Evolutionary conservation across 768 basidiomycete genomes (phyloP), one percentile per base, ranked within the genome.

Genomic region (Auricularia cornea): DNA sequence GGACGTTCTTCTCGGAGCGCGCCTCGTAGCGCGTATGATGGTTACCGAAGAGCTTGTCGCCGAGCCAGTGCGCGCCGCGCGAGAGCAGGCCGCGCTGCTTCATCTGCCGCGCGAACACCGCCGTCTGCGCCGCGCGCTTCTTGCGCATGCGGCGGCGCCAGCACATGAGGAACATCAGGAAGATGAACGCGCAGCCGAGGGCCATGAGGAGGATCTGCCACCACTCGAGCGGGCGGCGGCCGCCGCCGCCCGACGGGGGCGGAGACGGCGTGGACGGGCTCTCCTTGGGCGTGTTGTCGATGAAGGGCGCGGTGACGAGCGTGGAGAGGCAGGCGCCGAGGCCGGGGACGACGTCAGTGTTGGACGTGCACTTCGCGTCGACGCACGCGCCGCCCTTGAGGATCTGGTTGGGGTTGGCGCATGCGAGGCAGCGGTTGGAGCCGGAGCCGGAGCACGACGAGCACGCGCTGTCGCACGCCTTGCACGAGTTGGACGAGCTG

Each of bases 181-280:
- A 85, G 73, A 92, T 86, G 74, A 92, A 89, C 18, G 86, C 86
- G 70, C 87, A 88, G 11, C 91, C 89, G 40, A 92, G 82, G 0
- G 86, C 78, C 88, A 92, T 92, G 62, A 92, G 81, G 62, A 92
- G 77, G 67, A 92, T 91, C 75, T 93, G 80, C 90, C 90, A 92
- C 90, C 91, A 92, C 64, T 77, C 75, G 10, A 92, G 76, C 28
- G 78, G 68, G 30, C 76, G 77, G 26, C 69, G 72, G 30, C 88
- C 87, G 1, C 88, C 87, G 1, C 85, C 80, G 64, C 87, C 74
- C 14, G 81, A 73, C 28, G 87, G 85, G 23, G 40, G 64, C 1
- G 59, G 29, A 4, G 71, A 66, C 6, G 76, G 69, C 40, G 73
- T 72, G n/a, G 75, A 72, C 14, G 79, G 78, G 3, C 81, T 79